Percentiles rank a stretch among this genome's conserved stretches.
These are phyloP conservation scores for Termitomyces sp. DNA, from an alignment of 768 basidiomycete genomes.

Conservation along the genomic window DNA sequence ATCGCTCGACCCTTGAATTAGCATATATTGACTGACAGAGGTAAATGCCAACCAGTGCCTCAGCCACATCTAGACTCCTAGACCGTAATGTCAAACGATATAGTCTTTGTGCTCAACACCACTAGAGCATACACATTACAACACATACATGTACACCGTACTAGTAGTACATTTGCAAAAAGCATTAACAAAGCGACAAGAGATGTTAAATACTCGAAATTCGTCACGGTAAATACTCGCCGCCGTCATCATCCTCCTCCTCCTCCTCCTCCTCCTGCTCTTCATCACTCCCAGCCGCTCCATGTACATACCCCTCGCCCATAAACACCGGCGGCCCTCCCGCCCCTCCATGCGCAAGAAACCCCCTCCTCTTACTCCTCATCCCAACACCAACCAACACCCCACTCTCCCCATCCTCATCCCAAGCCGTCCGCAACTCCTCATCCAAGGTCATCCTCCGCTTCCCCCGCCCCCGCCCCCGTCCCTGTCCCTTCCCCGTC, in stretches of 20 bases:
- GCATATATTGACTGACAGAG: too few species aligned
- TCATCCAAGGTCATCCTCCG: slow-evolving; percentile 57
- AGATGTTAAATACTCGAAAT: background rate
- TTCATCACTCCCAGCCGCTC: slow-evolving; percentile 32
- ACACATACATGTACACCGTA: background rate
- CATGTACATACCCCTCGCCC: slow-evolving; percentile 62
- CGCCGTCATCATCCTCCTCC: background rate
- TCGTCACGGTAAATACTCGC: slow-evolving; percentile 7
- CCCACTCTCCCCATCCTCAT: slow-evolving; percentile 38
- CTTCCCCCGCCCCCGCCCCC: slow-evolving; percentile 16
- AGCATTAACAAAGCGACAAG: slow-evolving; percentile 3
- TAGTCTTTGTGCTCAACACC: too few species aligned
- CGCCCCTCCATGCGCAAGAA: slow-evolving; percentile 70
- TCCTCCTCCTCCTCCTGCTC: background rate
- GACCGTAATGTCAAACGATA: background rate
- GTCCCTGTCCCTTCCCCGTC: slow-evolving; percentile 7
- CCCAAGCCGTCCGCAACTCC: slow-evolving; percentile 48
- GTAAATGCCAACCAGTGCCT: too few species aligned
- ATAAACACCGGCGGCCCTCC: slow-evolving; percentile 68
- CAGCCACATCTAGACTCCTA: background rate
- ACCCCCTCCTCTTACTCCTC: slow-evolving; percentile 48
- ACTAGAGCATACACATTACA: background rate
- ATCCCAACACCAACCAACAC: slow-evolving; percentile 51
- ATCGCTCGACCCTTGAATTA: too few species aligned
- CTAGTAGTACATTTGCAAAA: slow-evolving; percentile 2